phyloP scores from a whole-genome alignment of 306 rosid genomes.

The Ceratonia siliqua region DNA sequence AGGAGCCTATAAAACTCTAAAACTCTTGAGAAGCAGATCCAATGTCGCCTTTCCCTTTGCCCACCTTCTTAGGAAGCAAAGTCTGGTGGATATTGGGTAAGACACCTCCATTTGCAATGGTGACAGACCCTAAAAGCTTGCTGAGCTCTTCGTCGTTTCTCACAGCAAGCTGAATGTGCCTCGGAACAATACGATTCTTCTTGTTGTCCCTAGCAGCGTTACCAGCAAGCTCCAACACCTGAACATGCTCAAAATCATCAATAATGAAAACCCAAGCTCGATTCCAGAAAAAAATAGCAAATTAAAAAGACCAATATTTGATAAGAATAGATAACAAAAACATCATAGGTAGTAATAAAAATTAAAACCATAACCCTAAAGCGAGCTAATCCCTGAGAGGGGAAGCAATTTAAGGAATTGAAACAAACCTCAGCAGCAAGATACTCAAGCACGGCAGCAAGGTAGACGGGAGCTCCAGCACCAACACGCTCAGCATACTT shows the following conservation, averaged over 20 bases:
- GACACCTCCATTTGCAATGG: slow-evolving; percentile 80
- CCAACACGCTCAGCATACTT: slow-evolving; percentile 94
- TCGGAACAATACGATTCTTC: slow-evolving; percentile 86
- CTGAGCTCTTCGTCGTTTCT: slow-evolving; percentile 86
- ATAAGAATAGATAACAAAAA: neutral
- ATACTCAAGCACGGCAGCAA: slow-evolving; percentile 86
- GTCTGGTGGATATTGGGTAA: slow-evolving; percentile 73
- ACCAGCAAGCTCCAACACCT: slow-evolving; percentile 86
- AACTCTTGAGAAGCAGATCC: slow-evolving; percentile 92
- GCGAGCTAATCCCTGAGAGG: neutral
- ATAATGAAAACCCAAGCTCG: neutral
- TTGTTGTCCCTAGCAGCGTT: slow-evolving; percentile 92
- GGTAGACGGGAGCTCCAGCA: slow-evolving; percentile 92
- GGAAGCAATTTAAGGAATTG: neutral
- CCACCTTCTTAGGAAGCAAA: slow-evolving; percentile 70
- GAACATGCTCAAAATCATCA: neutral
- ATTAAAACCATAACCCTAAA: neutral
- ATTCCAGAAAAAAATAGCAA: neutral
- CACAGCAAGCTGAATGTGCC: slow-evolving; percentile 87
- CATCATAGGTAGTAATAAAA: neutral
- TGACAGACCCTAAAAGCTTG: slow-evolving; percentile 77
- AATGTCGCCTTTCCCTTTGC: slow-evolving; percentile 76
- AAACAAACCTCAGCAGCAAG: slow-evolving; percentile 82
- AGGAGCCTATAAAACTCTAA: slow-evolving; percentile 22
- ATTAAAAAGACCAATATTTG: neutral